Percentiles rank a stretch among this genome's conserved stretches.
Conservation (phyloP, 441 rosid species). For the Omphalea diandra region DNA sequence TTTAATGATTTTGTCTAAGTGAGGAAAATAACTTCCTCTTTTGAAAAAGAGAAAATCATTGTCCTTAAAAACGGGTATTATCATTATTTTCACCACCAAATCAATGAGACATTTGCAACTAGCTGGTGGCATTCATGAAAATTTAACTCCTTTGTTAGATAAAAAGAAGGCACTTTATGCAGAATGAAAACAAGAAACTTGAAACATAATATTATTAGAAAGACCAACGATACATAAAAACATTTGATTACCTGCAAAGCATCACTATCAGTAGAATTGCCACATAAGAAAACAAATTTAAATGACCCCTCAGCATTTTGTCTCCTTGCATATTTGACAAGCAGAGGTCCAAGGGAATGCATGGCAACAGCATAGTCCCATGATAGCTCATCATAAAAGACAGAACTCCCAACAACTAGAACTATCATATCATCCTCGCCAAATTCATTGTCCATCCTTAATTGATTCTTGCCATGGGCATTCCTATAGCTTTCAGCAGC, state of each 20-base stretch:
- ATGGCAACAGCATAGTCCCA: slow-evolving; percentile 89
- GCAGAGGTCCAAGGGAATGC: slow-evolving; percentile 76
- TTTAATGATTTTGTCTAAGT: too few relatives aligned
- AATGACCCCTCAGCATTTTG: slow-evolving; percentile 53
- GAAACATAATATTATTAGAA: slow-evolving; percentile 10
- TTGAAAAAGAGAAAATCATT: too few relatives aligned
- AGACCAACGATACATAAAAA: slow-evolving; percentile 16
- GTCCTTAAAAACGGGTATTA: too few relatives aligned
- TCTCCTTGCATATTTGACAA: slow-evolving; percentile 72
- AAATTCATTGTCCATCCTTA: slow-evolving; percentile 63
- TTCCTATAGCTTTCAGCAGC: slow-evolving; percentile 75
- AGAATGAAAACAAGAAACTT: slow-evolving; percentile 12
- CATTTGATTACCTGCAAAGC: slow-evolving; percentile 66
- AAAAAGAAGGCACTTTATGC: background rate
- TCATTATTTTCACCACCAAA: background rate
- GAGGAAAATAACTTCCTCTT: too few relatives aligned
- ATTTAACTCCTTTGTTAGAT: background rate
- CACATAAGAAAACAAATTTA: slow-evolving; percentile 81
- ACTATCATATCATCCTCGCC: slow-evolving; percentile 67
- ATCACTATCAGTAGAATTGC: slow-evolving; percentile 78
- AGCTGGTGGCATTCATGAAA: background rate
- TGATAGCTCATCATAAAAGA: slow-evolving; percentile 74
- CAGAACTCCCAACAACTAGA: slow-evolving; percentile 82
- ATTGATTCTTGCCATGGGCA: slow-evolving; percentile 54
- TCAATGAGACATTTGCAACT: background rate